A percentile compares a stretch with the other conserved stretches of the same genome.
Conservation (phyloP, 306 rosid genomes). For the Neltuma alba region DNA sequence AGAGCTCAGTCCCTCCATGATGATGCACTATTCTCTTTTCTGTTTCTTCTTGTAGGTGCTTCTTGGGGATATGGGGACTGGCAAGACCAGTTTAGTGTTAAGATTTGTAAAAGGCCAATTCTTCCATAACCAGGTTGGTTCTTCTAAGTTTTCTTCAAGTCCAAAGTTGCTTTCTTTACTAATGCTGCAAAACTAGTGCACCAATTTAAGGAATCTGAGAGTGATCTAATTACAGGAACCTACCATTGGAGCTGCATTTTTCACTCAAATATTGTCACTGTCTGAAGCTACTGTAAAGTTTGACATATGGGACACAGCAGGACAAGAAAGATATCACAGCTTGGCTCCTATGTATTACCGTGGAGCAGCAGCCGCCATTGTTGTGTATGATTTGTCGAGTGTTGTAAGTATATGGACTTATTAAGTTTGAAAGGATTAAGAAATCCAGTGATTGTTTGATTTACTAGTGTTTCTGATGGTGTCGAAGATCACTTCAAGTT, state of each 20-base stretch:
- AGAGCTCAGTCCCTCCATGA: neutral
- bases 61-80: conserved; percentile 59
- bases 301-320: conserved; percentile 97
- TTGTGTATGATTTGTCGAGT: conserved; percentile 78
- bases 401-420: conserved; percentile 44
- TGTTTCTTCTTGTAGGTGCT: conserved; percentile 37
- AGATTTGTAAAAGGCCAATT: conserved; percentile 88
- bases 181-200: neutral
- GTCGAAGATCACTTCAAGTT: neutral
- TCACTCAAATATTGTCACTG: conserved; percentile 80
- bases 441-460: neutral
- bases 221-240: conserved; percentile 63
- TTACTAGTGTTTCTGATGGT: neutral
- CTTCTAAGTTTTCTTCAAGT: neutral
- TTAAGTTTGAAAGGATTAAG: conserved; percentile 7
- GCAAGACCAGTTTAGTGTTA: conserved; percentile 64
- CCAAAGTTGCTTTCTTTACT: conserved; percentile 6
- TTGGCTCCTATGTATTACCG: conserved; percentile 96
- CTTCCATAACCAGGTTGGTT: conserved; percentile 64
- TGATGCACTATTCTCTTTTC: neutral
- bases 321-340: conserved; percentile 91
- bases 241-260: conserved; percentile 92
- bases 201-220: conserved; percentile 9
- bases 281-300: conserved; percentile 87
- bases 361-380: conserved; percentile 90